Base-by-base conservation (phyloP, 1,284 basidiomycete genomes). In the Irpex sp. region DNA sequence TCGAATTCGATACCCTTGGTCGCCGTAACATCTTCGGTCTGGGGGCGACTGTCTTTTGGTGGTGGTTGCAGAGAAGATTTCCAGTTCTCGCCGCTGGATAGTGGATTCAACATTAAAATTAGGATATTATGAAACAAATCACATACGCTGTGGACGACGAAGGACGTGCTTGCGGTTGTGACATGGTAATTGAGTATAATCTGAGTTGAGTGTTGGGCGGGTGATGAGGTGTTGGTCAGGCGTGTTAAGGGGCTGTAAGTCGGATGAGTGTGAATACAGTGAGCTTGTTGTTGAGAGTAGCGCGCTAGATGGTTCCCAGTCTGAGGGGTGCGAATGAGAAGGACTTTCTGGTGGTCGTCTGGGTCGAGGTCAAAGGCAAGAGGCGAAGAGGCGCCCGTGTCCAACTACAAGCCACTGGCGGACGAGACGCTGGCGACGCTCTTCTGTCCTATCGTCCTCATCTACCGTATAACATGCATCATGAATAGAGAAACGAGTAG, bases 1-100 rank as follows among this genome's bases (percentile, higher is more conserved):
- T 98, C 95, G 70, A 96, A 98, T 73, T 96, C 93, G 68, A 87
- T 82, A 63, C 94, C 95, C 75, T 94, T 92, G 21, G 93, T 96
- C 6, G 87, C 88, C 37, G 89, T 92, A 59, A 98, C 95, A 79
- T 98, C 95, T 78, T 95, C 93, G 33, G 95, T 98, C 74, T 96
- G 94, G 16, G 94, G 94, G 61, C 95, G 87, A 67, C 82, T 72
- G 77, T 98, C 95, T 85, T 94, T 96, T 79, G 88, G 87, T 73
- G 94, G 95, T 61, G 91, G 83, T 63, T 87, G 86, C 63, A 98
- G 87, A 67, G 86, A 80, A 57, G 81, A 71, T 77, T 89, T 94
- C 92, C 92, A 94, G 65, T 71, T 61, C 62, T 73, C 61, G 52
- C 58, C 60, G 19, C 64, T 61, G 45, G 35, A 52, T 23, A 42